Percentiles rank a stretch among this genome's conserved stretches.
These are phyloP conservation scores for Articulospora tetracladia DNA, from an alignment of 495 filamentous ascomycete genomes.

Conservation along the genomic window DNA sequence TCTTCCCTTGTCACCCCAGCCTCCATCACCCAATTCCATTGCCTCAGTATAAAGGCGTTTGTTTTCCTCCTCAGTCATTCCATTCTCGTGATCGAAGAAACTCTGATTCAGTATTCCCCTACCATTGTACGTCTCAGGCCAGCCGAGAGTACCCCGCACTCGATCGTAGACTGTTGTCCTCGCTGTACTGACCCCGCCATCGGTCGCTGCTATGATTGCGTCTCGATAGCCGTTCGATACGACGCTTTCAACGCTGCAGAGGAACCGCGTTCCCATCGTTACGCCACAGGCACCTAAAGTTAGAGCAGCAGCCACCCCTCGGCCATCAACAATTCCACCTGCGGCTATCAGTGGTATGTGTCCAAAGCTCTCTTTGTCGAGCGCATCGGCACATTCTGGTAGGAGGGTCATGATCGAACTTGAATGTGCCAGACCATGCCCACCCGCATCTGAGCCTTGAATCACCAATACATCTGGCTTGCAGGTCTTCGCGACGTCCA, in stretches of 20 bases:
- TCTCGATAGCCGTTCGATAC: conserved; percentile 53
- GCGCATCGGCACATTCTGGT: conserved; percentile 43
- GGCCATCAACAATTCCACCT: conserved; percentile 60
- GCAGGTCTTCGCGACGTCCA: conserved; percentile 33
- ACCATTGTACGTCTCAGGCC: conserved; percentile 62
- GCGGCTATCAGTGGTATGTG: conserved; percentile 57
- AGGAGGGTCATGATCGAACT: conserved; percentile 32
- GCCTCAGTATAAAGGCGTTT: conserved; percentile 56
- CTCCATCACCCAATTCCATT: conserved; percentile 38
- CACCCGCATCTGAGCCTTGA: conserved; percentile 70
- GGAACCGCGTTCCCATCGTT: conserved; percentile 60
- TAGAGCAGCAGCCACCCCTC: conserved; percentile 53
- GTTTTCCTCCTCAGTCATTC: conserved; percentile 53
- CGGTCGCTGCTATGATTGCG: conserved; percentile 51
- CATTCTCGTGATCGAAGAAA: conserved; percentile 52
- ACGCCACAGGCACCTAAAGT: conserved; percentile 59
- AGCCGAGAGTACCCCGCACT: conserved; percentile 62
- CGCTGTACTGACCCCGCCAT: conserved; percentile 62
- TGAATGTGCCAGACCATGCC: conserved; percentile 55
- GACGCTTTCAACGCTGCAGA: conserved; percentile 53
- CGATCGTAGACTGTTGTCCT: conserved; percentile 69
- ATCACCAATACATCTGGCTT: conserved; percentile 65
- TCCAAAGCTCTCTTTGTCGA: conserved; percentile 28
- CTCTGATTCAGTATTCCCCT: conserved; percentile 60
- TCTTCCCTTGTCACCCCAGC: conserved; percentile 58